These are phyloP conservation scores for Xylaria sp. DNA, from an alignment of 2,329 filamentous ascomycete genomes.

Conservation along the genomic window DNA sequence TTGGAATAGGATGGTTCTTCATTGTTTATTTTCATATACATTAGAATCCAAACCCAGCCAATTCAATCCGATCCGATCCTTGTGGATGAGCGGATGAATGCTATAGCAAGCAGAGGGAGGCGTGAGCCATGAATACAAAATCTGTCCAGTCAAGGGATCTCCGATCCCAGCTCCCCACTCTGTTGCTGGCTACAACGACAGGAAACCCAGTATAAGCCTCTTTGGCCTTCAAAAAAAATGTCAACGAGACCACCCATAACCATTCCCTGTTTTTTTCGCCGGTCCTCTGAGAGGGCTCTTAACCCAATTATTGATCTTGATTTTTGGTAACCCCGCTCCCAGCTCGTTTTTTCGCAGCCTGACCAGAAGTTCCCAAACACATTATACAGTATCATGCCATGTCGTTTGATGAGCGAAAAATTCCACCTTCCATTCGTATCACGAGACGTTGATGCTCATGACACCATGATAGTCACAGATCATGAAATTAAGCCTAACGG, in stretches of 20 bases:
- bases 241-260: constrained; percentile 24
- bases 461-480: constrained; percentile 14
- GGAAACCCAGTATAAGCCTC: constrained; percentile 21
- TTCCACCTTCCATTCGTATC: constrained; percentile 8
- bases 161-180: constrained; percentile 20
- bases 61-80: constrained; percentile 21
- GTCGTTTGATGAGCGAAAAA: constrained; percentile 3
- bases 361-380: constrained; percentile 34
- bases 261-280: constrained; percentile 14
- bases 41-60: constrained; percentile 27
- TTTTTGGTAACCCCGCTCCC: constrained; percentile 27
- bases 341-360: constrained; percentile 20
- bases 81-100: constrained; percentile 7
- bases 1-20: constrained; percentile 22
- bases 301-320: constrained; percentile 26
- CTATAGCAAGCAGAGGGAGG: constrained; percentile 27
- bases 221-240: constrained; percentile 7
- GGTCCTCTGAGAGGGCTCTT: constrained; percentile 2
- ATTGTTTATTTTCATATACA: constrained; percentile 34
- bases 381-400: constrained; percentile 38
- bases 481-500: constrained; percentile 5
- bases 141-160: constrained; percentile 29
- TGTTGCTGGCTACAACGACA: constrained; percentile 11
- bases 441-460: constrained; percentile 14
- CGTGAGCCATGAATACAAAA: constrained; percentile 36